Conservation (phyloP, 129 eudicot species). For the Solidago caesia region DNA sequence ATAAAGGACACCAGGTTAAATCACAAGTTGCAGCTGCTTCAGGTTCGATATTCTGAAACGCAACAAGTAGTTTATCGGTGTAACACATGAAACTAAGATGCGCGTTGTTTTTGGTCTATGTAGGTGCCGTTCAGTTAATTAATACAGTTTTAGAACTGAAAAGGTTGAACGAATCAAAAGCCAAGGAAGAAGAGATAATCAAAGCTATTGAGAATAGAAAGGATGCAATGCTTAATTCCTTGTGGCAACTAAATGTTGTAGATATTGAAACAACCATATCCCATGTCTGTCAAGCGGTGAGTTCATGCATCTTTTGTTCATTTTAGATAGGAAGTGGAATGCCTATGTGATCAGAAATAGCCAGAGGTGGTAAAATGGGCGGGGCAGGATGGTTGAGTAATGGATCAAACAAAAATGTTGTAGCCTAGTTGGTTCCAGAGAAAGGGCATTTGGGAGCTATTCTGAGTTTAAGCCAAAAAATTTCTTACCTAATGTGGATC, state of each 20-base stretch:
- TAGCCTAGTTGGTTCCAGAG: too few species aligned
- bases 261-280: conserved; percentile 80
- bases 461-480: too few species aligned
- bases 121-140: conserved; percentile 57
- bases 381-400: not conserved
- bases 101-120: conserved; percentile 15
- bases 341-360: not conserved
- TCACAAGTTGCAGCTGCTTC: conserved; percentile 82
- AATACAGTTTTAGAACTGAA: conserved; percentile 49
- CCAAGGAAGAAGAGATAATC: conserved; percentile 48
- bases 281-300: conserved; percentile 84
- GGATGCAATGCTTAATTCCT: conserved; percentile 67
- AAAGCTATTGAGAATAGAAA: conserved; percentile 65
- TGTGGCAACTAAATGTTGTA: conserved; percentile 87
- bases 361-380: not conserved
- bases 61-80: not conserved
- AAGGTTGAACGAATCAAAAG: conserved; percentile 54
- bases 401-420: not conserved
- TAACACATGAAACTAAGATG: not conserved
- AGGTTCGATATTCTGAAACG: conserved; percentile 43
- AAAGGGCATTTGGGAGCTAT: too few species aligned
- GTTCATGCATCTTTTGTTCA: conserved; percentile 22
- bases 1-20: conserved; percentile 75
- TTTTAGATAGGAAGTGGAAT: not conserved
- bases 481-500: too few species aligned